A percentile compares a stretch with the other conserved stretches of the same genome.
phyloP scores from a whole-genome alignment of 2,329 filamentous ascomycete genomes.

The Talaromyces sp. region DNA sequence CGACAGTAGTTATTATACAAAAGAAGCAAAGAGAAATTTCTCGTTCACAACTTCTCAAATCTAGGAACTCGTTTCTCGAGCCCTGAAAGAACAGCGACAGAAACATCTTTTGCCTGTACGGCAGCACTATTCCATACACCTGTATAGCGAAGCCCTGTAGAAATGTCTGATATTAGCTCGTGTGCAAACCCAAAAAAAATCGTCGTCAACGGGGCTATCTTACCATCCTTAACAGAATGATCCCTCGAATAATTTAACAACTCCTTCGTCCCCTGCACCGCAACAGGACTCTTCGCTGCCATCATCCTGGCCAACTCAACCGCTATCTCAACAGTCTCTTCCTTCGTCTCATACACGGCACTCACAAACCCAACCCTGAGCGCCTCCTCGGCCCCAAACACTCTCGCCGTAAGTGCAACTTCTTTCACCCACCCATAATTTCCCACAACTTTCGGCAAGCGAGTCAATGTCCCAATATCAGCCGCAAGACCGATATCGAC shows the following conservation, averaged over 20 bases:
- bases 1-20: too few species aligned
- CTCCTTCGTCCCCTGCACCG: slow-evolving; percentile 82
- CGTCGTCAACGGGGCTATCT: slow-evolving; percentile 27
- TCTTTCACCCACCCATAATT: slow-evolving; percentile 47
- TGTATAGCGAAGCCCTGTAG: slow-evolving; percentile 70
- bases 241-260: slow-evolving; percentile 77
- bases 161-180: not conserved
- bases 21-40: too few species aligned
- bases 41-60: slow-evolving; percentile 70
- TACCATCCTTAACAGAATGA: slow-evolving; percentile 69
- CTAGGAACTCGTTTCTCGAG: slow-evolving; percentile 72
- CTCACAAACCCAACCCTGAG: slow-evolving; percentile 41
- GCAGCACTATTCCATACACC: slow-evolving; percentile 80
- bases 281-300: slow-evolving; percentile 78
- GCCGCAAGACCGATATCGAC: slow-evolving; percentile 48
- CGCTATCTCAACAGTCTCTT: slow-evolving; percentile 57
- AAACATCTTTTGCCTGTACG: slow-evolving; percentile 74
- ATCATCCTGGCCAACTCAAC: slow-evolving; percentile 61
- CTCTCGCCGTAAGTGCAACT: slow-evolving; percentile 40
- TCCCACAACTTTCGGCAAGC: slow-evolving; percentile 45
- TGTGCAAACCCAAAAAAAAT: not conserved
- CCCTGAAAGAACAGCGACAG: slow-evolving; percentile 67
- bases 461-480: slow-evolving; percentile 44
- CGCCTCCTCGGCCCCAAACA: slow-evolving; percentile 44
- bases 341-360: slow-evolving; percentile 47